phyloP scores from a whole-genome alignment of 1,284 basidiomycete genomes.

The Cryptococcus sp. region DNA sequence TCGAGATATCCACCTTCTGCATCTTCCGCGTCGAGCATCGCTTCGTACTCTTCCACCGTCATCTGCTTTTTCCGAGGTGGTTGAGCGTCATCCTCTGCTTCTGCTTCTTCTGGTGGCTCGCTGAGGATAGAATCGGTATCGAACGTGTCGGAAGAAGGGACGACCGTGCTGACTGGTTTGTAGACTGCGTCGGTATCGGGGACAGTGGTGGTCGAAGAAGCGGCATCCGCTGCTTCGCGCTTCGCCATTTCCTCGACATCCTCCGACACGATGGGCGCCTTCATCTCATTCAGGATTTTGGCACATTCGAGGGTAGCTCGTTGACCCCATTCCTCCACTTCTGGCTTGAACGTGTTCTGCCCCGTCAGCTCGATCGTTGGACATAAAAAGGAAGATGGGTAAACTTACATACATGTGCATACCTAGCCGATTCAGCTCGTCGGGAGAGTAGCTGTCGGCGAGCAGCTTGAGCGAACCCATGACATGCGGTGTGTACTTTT shows the following conservation, averaged over 20 bases:
- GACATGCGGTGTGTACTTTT: constrained; percentile 66
- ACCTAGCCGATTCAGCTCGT: constrained; percentile 63
- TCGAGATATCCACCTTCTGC: constrained; percentile 27
- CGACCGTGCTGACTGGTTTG: background rate
- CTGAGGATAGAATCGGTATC: constrained; percentile 9
- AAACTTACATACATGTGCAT: constrained; percentile 61
- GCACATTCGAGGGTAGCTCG: constrained; percentile 33
- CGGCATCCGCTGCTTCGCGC: background rate
- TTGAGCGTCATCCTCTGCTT: constrained; percentile 3
- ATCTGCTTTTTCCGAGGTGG: constrained; percentile 14
- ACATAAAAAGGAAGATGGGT: background rate
- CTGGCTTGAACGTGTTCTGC: constrained; percentile 45
- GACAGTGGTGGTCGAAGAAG: background rate
- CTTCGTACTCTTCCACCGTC: constrained; percentile 40
- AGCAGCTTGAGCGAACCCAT: constrained; percentile 76
- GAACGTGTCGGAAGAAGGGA: background rate
- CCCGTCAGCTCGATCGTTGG: background rate
- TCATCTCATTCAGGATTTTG: constrained; percentile 39
- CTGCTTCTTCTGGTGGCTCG: constrained; percentile 5
- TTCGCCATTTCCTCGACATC: constrained; percentile 6
- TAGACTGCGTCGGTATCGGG: background rate
- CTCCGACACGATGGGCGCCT: constrained; percentile 2
- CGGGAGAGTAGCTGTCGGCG: constrained; percentile 58
- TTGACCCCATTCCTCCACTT: constrained; percentile 46
- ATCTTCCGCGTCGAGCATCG: constrained; percentile 33